phyloP scores from a whole-genome alignment of 1,139 yeast species.

The Sugiyamaella paludigena region DNA sequence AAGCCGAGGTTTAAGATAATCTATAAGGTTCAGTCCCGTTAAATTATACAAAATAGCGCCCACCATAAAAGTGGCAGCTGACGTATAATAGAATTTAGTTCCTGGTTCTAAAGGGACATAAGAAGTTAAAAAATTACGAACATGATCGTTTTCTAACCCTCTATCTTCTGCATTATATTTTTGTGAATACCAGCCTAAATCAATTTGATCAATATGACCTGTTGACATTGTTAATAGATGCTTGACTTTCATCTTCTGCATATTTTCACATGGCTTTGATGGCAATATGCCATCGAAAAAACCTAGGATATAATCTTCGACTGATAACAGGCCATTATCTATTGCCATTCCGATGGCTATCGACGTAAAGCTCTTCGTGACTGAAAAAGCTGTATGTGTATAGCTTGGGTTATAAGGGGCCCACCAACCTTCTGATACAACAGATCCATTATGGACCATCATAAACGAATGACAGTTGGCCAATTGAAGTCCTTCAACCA shows the following conservation, averaged over 20 bases:
- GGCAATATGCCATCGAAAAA: constrained; percentile 17
- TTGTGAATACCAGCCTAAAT: constrained; percentile 8
- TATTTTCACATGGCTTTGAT: constrained; percentile 15
- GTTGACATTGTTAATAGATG: constrained; percentile 20
- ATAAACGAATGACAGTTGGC: constrained; percentile 15
- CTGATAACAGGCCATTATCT: constrained; percentile 17
- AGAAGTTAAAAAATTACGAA: constrained; percentile 16
- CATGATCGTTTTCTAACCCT: constrained; percentile 12
- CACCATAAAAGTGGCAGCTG: constrained; percentile 18
- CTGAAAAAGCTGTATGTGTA: constrained; percentile 19
- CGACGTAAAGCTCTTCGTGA: constrained; percentile 20
- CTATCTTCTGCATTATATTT: constrained; percentile 4
- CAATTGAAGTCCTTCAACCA: constrained; percentile 7
- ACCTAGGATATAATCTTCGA: constrained; percentile 17
- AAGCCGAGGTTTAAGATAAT: constrained; percentile 17
- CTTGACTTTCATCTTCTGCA: constrained; percentile 17
- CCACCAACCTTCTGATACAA: constrained; percentile 22
- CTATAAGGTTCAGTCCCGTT: constrained; percentile 16
- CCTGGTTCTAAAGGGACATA: constrained; percentile 19
- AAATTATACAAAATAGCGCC: constrained; percentile 18
- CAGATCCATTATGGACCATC: constrained; percentile 15
- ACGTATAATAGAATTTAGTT: constrained; percentile 15
- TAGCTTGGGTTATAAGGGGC: constrained; percentile 15
- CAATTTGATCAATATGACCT: constrained; percentile 14
- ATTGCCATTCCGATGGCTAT: constrained; percentile 20